Evolutionary conservation across 2,329 filamentous ascomycete species (phyloP).

Genomic region (Ustulina deusta): DNA sequence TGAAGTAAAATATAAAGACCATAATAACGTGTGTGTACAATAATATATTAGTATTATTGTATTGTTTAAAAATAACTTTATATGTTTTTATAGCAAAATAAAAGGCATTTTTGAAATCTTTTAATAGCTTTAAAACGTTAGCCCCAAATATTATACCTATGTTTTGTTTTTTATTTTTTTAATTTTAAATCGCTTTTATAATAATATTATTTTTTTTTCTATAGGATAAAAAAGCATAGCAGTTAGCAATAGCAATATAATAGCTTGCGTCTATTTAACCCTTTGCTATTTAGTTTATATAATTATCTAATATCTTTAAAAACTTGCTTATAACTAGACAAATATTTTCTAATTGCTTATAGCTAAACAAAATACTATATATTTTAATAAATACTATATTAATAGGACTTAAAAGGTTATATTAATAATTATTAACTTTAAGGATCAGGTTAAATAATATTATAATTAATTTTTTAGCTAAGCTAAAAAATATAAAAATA

Average conservation of each 20-base stretch:
- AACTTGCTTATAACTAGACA: neutral
- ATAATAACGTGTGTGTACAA: neutral
- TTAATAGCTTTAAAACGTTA: neutral
- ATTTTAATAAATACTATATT: neutral
- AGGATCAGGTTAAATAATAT: neutral
- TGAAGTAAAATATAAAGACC: neutral
- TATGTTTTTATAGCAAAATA: neutral
- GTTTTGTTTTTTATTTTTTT: neutral
- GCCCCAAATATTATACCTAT: neutral
- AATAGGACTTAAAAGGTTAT: neutral
- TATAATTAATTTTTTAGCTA: neutral
- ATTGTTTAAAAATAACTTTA: neutral
- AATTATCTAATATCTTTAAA: neutral
- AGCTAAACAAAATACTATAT: neutral
- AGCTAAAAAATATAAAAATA: neutral
- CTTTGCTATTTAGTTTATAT: neutral
- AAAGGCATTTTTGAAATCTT: neutral
- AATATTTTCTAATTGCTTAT: neutral
- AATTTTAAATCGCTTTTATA: neutral
- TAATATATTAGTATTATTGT: neutral
- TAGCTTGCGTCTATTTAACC: neutral
- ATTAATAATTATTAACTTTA: constrained; percentile 1
- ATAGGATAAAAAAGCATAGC: neutral
- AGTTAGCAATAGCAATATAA: neutral
- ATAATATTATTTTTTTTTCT: neutral